Conservation (phyloP, 2,329 filamentous ascomycete species). For the Paraconiothyrium brasiliense region DNA sequence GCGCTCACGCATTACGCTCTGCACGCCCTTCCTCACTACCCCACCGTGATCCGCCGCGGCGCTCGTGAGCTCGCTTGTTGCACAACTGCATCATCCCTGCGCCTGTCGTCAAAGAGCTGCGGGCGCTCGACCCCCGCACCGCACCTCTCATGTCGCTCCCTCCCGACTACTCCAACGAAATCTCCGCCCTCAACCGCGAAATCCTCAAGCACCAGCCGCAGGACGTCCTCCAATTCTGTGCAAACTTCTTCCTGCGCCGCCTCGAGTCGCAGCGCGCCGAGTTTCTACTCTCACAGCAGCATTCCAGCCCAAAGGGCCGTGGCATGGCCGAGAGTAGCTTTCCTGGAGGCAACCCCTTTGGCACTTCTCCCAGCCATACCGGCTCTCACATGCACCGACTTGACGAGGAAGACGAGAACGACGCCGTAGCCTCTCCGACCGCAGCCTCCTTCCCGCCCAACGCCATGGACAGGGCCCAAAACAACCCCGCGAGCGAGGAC, state of each 20-base stretch:
- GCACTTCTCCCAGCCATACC: constrained; percentile 56
- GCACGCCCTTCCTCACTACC: constrained; percentile 3
- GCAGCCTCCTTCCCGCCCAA: constrained; percentile 56
- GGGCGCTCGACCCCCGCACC: constrained; percentile 44
- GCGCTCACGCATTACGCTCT: neutral
- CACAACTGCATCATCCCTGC: constrained; percentile 48
- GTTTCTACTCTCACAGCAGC: constrained; percentile 61
- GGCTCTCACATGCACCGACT: constrained; percentile 68
- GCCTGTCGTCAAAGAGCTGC: constrained; percentile 49
- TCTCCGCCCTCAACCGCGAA: constrained; percentile 70
- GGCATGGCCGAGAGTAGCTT: constrained; percentile 79
- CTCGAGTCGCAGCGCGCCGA: constrained; percentile 71
- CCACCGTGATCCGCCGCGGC: neutral
- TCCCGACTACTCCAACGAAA: constrained; percentile 63
- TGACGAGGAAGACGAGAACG: constrained; percentile 83
- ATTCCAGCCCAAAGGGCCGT: constrained; percentile 54
- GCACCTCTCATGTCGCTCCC: constrained; percentile 51
- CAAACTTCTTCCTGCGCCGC: constrained; percentile 72
- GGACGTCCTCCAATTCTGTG: constrained; percentile 76
- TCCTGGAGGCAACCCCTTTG: constrained; percentile 82
- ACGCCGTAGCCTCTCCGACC: constrained; percentile 78
- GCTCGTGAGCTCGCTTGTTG: constrained; percentile 35
- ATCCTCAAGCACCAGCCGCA: constrained; percentile 66
- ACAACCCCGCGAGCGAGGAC: constrained; percentile 54
- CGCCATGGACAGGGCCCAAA: constrained; percentile 52